Conservation (phyloP, 305 asterid genomes). For the Lippia alba region DNA sequence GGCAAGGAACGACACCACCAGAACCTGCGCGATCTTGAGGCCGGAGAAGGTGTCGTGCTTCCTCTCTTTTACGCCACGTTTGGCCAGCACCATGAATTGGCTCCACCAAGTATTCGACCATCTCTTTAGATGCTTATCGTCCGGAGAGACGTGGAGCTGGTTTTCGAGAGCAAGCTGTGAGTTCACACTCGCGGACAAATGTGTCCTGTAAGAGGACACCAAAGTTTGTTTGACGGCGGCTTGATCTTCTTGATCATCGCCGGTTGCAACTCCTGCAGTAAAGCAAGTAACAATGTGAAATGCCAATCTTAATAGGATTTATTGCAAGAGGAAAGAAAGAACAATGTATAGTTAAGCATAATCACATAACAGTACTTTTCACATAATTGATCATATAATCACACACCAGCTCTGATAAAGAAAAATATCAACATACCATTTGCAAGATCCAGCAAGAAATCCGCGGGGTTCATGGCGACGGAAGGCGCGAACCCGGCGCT, state of each 20-base stretch:
- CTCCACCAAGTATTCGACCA: slow-evolving; percentile 83
- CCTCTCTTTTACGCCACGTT: slow-evolving; percentile 80
- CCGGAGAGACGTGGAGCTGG: slow-evolving; percentile 1
- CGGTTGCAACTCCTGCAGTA: slow-evolving; percentile 56
- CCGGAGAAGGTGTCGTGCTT: slow-evolving; percentile 74
- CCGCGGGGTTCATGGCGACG: slow-evolving; percentile 87
- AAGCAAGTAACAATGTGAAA: not conserved
- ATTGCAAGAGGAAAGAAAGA: too few relatives aligned
- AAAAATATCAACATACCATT: slow-evolving; percentile 53
- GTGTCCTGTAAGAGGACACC: slow-evolving; percentile 49
- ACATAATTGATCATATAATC: too few relatives aligned
- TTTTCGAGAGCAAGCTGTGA: slow-evolving; percentile 40
- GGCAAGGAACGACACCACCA: slow-evolving; percentile 48
- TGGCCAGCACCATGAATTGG: slow-evolving; percentile 63
- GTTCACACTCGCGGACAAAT: slow-evolving; percentile 45
- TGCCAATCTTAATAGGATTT: too few relatives aligned
- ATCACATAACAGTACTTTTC: too few relatives aligned
- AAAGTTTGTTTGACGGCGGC: slow-evolving; percentile 52
- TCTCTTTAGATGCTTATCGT: slow-evolving; percentile 36
- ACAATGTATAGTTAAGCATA: too few relatives aligned
- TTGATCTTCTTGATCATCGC: slow-evolving; percentile 58
- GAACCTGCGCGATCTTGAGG: slow-evolving; percentile 61
- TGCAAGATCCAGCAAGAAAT: slow-evolving; percentile 86
- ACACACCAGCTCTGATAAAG: not conserved
- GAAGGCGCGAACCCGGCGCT: slow-evolving; percentile 60